Evolutionary conservation across 1,139 yeast genomes (phyloP).

Genomic region (Candida sanyaensis): DNA sequence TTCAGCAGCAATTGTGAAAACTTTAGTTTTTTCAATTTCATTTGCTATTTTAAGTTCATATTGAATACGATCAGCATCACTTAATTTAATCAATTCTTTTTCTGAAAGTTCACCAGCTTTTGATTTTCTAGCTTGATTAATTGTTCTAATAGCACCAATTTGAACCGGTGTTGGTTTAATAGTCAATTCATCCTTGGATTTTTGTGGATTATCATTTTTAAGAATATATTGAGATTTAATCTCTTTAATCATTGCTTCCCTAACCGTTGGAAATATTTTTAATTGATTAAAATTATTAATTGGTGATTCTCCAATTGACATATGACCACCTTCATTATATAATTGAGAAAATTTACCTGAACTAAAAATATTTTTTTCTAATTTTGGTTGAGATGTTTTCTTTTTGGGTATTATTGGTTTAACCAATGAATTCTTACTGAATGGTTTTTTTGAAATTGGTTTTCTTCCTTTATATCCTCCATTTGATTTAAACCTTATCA

Average conservation of each 20-base stretch:
- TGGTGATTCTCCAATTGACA: constrained; percentile 24
- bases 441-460: neutral
- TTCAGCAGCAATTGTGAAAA: constrained; percentile 88
- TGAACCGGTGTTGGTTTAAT: constrained; percentile 47
- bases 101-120: constrained; percentile 16
- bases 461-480: neutral
- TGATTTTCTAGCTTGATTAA: constrained; percentile 34
- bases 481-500: constrained; percentile 2
- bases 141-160: constrained; percentile 46
- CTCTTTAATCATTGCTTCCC: constrained; percentile 63
- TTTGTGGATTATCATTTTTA: constrained; percentile 28
- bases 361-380: constrained; percentile 9
- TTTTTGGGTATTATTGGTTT: neutral
- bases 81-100: constrained; percentile 25
- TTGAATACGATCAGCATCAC: constrained; percentile 21
- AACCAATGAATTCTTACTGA: neutral
- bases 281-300: constrained; percentile 65
- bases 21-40: constrained; percentile 46
- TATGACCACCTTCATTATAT: constrained; percentile 14
- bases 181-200: constrained; percentile 27
- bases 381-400: constrained; percentile 4
- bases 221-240: constrained; percentile 51
- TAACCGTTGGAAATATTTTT: constrained; percentile 64
- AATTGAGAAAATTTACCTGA: constrained; percentile 30
- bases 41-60: constrained; percentile 31